A percentile compares a stretch with the other conserved stretches of the same genome.
Conservation (phyloP, 2,329 filamentous ascomycete species). For the Aspergillus alliaceus region DNA sequence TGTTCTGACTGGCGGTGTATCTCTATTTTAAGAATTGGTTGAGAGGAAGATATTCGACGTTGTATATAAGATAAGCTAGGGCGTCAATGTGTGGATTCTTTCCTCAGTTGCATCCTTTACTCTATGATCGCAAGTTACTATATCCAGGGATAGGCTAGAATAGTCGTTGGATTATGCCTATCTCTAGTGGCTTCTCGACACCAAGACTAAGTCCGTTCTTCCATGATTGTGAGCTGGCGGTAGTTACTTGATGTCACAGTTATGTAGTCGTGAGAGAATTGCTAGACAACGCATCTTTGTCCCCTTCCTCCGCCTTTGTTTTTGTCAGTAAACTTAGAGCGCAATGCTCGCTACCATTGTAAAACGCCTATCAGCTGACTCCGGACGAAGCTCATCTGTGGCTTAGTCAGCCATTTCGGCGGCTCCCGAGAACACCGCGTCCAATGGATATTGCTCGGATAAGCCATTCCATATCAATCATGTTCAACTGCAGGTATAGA, state of each 20-base stretch:
- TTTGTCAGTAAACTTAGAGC: neutral
- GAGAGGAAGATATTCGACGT: conserved; percentile 30
- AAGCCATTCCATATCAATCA: neutral
- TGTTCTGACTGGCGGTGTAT: conserved; percentile 32
- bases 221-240: too few relatives aligned
- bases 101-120: conserved; percentile 13
- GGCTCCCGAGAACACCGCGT: neutral
- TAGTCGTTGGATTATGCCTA: neutral
- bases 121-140: conserved; percentile 5
- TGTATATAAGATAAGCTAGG: conserved; percentile 39
- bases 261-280: neutral
- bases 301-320: neutral
- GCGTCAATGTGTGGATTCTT: conserved; percentile 32
- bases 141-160: neutral
- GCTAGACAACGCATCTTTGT: neutral
- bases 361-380: neutral
- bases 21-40: conserved; percentile 33
- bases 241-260: neutral
- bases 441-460: neutral
- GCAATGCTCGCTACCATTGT: neutral
- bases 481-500: neutral
- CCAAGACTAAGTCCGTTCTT: neutral
- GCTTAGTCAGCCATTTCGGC: neutral
- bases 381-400: neutral
- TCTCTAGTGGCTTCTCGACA: too few relatives aligned